Conservation (phyloP, 2,329 filamentous ascomycete genomes). For the Talaromyces marneffei region DNA sequence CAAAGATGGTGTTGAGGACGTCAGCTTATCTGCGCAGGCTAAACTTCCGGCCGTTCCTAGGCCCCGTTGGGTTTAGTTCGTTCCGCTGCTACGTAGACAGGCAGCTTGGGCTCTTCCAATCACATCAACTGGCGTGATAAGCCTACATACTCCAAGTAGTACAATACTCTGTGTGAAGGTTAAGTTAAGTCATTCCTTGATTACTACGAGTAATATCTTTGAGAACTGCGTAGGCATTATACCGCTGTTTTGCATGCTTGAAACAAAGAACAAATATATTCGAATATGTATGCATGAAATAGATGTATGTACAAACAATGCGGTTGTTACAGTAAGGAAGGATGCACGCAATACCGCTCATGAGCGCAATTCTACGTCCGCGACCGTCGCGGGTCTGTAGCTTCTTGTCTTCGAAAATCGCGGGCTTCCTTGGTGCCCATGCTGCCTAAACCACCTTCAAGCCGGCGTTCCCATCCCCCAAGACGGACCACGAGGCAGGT, state of each 20-base stretch:
- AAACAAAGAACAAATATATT: not conserved
- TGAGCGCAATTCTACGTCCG: slow-evolving; percentile 38
- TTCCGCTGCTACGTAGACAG: no score
- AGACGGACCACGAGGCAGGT: slow-evolving; percentile 58
- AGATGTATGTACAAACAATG: not conserved
- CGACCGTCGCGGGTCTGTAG: slow-evolving; percentile 70
- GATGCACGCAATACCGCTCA: not conserved
- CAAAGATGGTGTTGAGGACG: not conserved
- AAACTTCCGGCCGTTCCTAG: not conserved
- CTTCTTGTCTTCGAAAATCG: slow-evolving; percentile 74
- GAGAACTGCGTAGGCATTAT: not conserved
- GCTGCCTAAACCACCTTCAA: slow-evolving; percentile 80
- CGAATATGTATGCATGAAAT: not conserved
- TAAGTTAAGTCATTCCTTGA: no score
- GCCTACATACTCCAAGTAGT: no score
- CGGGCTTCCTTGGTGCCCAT: slow-evolving; percentile 88
- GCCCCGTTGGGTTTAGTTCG: not conserved
- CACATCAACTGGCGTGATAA: not conserved
- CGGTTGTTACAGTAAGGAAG: not conserved
- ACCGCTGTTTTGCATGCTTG: not conserved
- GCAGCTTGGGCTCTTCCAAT: not conserved
- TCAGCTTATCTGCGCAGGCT: not conserved
- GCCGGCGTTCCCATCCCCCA: slow-evolving; percentile 58
- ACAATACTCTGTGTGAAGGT: no score
- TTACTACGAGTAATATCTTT: no score